phyloP scores from a whole-genome alignment of 2,329 filamentous ascomycete species.

The Colletotrichum sp. region DNA sequence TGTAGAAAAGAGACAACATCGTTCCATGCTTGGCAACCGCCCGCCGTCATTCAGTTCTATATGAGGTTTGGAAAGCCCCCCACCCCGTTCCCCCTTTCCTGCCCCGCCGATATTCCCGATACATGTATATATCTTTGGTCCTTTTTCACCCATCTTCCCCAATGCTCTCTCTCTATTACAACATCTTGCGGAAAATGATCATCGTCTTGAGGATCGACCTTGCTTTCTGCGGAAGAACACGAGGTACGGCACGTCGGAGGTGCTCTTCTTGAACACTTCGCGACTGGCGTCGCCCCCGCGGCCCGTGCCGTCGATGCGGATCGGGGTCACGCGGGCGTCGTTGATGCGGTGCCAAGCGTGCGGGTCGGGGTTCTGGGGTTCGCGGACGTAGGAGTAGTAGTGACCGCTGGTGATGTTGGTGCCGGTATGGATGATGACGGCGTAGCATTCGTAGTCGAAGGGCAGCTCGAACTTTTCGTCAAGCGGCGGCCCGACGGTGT shows the following conservation, averaged over 20 bases:
- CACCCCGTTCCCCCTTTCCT: neutral
- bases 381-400: conserved; percentile 75
- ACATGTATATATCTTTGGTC: neutral
- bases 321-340: conserved; percentile 45
- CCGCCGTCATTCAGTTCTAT: neutral
- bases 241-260: conserved; percentile 50
- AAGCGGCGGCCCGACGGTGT: conserved; percentile 18
- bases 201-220: neutral
- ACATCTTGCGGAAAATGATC: neutral
- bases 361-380: conserved; percentile 51
- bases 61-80: neutral
- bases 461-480: conserved; percentile 54
- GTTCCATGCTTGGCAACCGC: neutral
- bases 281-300: conserved; percentile 37
- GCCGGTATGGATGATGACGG: conserved; percentile 80
- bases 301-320: conserved; percentile 45
- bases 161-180: neutral
- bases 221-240: conserved; percentile 50
- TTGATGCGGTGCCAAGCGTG: conserved; percentile 56
- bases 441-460: conserved; percentile 85
- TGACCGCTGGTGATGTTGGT: conserved; percentile 74
- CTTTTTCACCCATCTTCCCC: neutral
- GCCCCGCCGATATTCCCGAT: neutral
- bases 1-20: neutral
- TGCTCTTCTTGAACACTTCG: conserved; percentile 42